A percentile compares a stretch with the other conserved stretches of the same genome.
Conservation (phyloP, 768 basidiomycete species). For the Lyophyllum atratum region DNA sequence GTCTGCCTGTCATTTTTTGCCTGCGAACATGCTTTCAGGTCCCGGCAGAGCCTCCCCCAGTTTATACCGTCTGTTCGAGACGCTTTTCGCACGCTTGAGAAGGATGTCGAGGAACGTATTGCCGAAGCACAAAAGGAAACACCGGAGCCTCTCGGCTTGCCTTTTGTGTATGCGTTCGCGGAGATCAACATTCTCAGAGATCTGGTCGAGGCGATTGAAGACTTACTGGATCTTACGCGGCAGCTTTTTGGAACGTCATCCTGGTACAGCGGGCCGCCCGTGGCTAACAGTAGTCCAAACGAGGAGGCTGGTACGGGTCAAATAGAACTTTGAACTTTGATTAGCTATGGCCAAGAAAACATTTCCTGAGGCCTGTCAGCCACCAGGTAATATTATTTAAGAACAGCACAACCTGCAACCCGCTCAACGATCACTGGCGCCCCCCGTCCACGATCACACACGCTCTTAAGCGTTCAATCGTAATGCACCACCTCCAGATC, state of each 20-base stretch:
- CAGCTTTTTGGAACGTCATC: constrained; percentile 45
- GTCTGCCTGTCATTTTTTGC: constrained; percentile 50
- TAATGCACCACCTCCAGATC: constrained; percentile 1
- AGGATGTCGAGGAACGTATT: constrained; percentile 34
- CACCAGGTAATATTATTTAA: not conserved
- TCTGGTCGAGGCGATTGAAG: constrained; percentile 44
- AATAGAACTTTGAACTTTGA: not conserved
- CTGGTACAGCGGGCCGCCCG: constrained; percentile 32
- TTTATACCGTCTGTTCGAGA: constrained; percentile 48
- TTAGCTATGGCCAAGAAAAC: not conserved
- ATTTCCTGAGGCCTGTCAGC: not conserved
- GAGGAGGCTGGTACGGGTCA: not conserved
- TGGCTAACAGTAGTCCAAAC: not conserved
- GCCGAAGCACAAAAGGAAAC: constrained; percentile 16
- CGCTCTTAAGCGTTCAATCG: not conserved
- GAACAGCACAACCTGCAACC: not conserved
- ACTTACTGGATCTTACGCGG: constrained; percentile 39
- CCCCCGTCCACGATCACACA: not conserved
- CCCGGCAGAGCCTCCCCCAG: constrained; percentile 48
- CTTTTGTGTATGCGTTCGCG: constrained; percentile 42
- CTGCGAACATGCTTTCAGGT: constrained; percentile 48
- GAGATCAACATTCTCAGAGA: constrained; percentile 43
- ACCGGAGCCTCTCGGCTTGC: constrained; percentile 34
- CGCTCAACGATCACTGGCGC: not conserved
- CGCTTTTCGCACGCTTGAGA: constrained; percentile 37